These are phyloP conservation scores for Spathaspora hagerdaliae DNA, from an alignment of 805 yeast genomes.

Conservation along the genomic window DNA sequence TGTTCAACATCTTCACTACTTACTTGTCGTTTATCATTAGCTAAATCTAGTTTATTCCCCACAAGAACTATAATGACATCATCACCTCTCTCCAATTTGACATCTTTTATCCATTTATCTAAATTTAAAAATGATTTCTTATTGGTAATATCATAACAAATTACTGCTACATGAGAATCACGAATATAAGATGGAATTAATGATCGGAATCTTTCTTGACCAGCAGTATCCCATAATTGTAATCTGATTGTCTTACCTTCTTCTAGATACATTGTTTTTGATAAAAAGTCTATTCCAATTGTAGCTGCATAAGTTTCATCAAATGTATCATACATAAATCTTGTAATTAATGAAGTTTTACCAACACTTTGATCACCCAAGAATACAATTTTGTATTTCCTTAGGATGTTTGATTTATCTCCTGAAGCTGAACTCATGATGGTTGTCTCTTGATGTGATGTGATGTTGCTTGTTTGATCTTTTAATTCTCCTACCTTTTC, in stretches of 20 bases:
- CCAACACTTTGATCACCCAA: slow-evolving; percentile 98
- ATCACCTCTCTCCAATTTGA: slow-evolving; percentile 85
- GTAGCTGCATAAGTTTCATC: slow-evolving; percentile 97
- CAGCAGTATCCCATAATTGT: slow-evolving; percentile 97
- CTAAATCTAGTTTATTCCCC: slow-evolving; percentile 85
- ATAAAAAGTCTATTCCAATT: slow-evolving; percentile 92
- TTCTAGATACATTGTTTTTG: slow-evolving; percentile 92
- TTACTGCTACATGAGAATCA: slow-evolving; percentile 95
- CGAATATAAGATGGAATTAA: slow-evolving; percentile 93
- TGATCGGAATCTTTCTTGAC: slow-evolving; percentile 93
- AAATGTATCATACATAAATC: slow-evolving; percentile 97
- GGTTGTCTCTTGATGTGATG: background rate
- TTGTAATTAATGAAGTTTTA: slow-evolving; percentile 90
- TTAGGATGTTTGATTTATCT: slow-evolving; percentile 38
- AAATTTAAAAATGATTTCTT: slow-evolving; percentile 80
- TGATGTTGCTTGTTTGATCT: too few relatives aligned
- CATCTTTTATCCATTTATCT: slow-evolving; percentile 92
- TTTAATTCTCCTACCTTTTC: too few relatives aligned
- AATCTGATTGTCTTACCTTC: slow-evolving; percentile 87
- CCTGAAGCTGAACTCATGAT: slow-evolving; percentile 3
- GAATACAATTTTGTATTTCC: slow-evolving; percentile 86
- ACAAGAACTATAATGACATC: slow-evolving; percentile 87
- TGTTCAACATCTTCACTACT: slow-evolving; percentile 80
- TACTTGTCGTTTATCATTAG: slow-evolving; percentile 72
- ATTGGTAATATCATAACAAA: slow-evolving; percentile 90